phyloP scores from a whole-genome alignment of 129 eudicot species.

The Heracleum sosnowskyi region DNA sequence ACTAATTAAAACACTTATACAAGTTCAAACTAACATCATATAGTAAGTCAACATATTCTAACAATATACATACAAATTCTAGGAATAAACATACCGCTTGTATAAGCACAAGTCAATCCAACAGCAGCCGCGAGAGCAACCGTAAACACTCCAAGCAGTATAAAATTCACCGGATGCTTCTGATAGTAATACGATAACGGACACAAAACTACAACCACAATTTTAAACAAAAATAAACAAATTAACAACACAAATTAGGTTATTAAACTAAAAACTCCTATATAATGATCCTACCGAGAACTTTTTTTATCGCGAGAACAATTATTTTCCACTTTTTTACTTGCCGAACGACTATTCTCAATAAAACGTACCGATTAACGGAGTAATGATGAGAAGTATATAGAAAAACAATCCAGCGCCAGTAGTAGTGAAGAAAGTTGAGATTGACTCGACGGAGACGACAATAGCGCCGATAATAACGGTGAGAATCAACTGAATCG shows the following conservation, averaged over 20 bases:
- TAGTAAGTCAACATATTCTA: not conserved
- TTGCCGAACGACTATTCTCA: too few relatives aligned
- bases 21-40: not conserved
- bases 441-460: slow-evolving; percentile 43
- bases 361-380: slow-evolving; percentile 47
- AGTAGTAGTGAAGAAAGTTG: slow-evolving; percentile 42
- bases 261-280: not conserved
- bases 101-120: slow-evolving; percentile 72
- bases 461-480: slow-evolving; percentile 66
- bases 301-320: not conserved
- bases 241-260: not conserved
- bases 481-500: slow-evolving; percentile 58
- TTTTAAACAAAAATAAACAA: not conserved
- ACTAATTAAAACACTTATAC: not conserved
- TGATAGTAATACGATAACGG: slow-evolving; percentile 69
- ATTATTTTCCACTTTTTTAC: too few relatives aligned
- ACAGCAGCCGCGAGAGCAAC: slow-evolving; percentile 47
- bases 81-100: slow-evolving; percentile 39
- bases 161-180: slow-evolving; percentile 63
- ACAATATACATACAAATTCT: not conserved
- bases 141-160: slow-evolving; percentile 68
- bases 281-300: too few relatives aligned
- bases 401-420: slow-evolving; percentile 43
- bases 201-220: slow-evolving; percentile 34
- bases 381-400: slow-evolving; percentile 53